Conservation (phyloP, 1,139 yeast genomes). For the Casaregolazyma lundiana region DNA sequence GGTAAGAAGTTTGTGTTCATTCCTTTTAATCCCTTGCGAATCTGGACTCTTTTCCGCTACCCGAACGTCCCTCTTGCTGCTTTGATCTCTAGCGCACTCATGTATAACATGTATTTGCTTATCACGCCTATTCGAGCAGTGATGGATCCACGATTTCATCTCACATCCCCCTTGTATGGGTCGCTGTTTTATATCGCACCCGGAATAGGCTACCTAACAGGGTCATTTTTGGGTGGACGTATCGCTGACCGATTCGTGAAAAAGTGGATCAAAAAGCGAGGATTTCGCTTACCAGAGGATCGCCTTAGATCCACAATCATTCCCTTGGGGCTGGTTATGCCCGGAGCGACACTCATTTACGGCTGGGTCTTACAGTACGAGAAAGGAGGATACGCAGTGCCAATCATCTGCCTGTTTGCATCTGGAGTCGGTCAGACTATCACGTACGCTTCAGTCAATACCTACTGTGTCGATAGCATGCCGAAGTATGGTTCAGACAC, state of each 20-base stretch:
- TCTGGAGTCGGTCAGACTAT: slow-evolving; percentile 49
- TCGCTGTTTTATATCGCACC: slow-evolving; percentile 52
- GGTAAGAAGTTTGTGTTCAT: slow-evolving; percentile 39
- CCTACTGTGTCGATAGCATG: slow-evolving; percentile 54
- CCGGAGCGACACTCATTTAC: slow-evolving; percentile 42
- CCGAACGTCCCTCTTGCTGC: slow-evolving; percentile 45
- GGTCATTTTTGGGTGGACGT: slow-evolving; percentile 48
- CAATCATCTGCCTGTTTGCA: slow-evolving; percentile 45
- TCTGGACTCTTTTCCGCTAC: slow-evolving; percentile 39
- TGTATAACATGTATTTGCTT: slow-evolving; percentile 48
- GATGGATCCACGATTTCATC: slow-evolving; percentile 48
- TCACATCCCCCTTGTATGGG: slow-evolving; percentile 44
- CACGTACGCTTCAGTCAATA: slow-evolving; percentile 47
- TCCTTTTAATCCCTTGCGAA: slow-evolving; percentile 42
- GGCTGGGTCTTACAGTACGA: slow-evolving; percentile 49
- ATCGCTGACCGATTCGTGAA: slow-evolving; percentile 46
- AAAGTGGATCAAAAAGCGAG: slow-evolving; percentile 41
- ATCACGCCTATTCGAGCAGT: slow-evolving; percentile 53
- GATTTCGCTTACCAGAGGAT: slow-evolving; percentile 49
- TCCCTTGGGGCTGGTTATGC: slow-evolving; percentile 41
- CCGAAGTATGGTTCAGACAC: slow-evolving; percentile 52
- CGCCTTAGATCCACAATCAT: slow-evolving; percentile 40
- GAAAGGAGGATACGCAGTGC: slow-evolving; percentile 52
- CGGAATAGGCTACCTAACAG: slow-evolving; percentile 46
- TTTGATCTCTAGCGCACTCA: slow-evolving; percentile 37